Percentiles rank a stretch among this genome's conserved stretches.
phyloP scores from a whole-genome alignment of 441 rosid species.

The Croton setiger region DNA sequence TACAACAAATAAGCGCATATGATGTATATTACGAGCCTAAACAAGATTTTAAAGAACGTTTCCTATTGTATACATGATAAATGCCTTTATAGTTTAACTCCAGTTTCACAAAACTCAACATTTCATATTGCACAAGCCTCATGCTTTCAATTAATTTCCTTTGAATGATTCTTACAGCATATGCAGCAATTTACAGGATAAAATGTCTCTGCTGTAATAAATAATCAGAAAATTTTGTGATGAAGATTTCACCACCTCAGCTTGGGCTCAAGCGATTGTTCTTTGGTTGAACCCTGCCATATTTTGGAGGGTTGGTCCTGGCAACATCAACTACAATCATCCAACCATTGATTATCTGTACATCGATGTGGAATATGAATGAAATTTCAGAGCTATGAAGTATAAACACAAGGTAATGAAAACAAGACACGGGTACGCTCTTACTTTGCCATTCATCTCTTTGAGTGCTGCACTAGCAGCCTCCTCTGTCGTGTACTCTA shows the following conservation, averaged over 20 bases:
- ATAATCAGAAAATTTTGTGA: not conserved
- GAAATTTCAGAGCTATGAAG: not conserved
- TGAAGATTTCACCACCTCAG: not conserved
- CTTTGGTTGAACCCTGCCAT: conserved; percentile 34
- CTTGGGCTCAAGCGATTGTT: conserved; percentile 1
- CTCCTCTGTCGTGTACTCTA: conserved; percentile 87
- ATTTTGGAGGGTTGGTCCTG: conserved; percentile 49
- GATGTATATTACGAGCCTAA: too few species aligned
- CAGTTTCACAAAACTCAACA: too few species aligned
- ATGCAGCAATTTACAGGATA: too few species aligned
- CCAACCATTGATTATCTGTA: conserved; percentile 97
- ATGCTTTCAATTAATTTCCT: too few species aligned
- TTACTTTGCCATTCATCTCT: conserved; percentile 97
- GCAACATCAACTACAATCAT: conserved; percentile 96
- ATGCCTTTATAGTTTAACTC: too few species aligned
- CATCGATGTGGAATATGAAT: conserved; percentile 19
- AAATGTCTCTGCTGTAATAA: too few species aligned
- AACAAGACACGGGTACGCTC: conserved; percentile 1
- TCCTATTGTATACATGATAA: too few species aligned
- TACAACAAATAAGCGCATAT: too few species aligned
- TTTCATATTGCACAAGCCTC: too few species aligned
- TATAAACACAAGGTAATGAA: not conserved
- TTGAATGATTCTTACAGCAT: too few species aligned
- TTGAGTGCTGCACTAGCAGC: conserved; percentile 81
- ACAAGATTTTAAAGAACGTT: too few species aligned